A percentile compares a stretch with the other conserved stretches of the same genome.
These are phyloP conservation scores for Albugo candida DNA, from an alignment of 352 stramenopile species.

Conservation along the genomic window DNA sequence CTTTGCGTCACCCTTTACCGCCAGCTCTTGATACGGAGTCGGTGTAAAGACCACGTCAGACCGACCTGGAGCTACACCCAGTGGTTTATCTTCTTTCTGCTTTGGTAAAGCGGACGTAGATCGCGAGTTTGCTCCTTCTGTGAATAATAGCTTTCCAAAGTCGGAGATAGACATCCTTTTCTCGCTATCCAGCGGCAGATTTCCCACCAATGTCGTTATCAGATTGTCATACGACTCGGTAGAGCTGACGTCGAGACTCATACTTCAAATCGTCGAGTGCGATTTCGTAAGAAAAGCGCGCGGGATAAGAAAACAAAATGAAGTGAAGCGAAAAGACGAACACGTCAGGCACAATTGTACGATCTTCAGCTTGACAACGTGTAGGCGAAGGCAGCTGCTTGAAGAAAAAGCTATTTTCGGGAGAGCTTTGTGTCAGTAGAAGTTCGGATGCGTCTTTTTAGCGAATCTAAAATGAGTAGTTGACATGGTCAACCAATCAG, in stretches of 20 bases:
- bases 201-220: slow-evolving; percentile 69
- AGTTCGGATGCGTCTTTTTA: no score
- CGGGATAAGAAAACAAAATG: slow-evolving; percentile 5
- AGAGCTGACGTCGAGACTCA: slow-evolving; percentile 52
- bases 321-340: no score
- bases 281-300: not conserved
- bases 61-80: not conserved
- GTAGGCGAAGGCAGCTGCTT: no score
- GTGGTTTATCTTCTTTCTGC: not conserved
- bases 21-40: not conserved
- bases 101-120: not conserved
- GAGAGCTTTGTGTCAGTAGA: no score
- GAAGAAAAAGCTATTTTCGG: no score
- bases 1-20: not conserved
- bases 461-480: no score
- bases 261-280: slow-evolving; percentile 4
- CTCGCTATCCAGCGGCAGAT: slow-evolving; percentile 57
- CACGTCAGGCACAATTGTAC: no score
- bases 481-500: no score
- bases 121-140: slow-evolving; percentile 25
- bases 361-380: no score
- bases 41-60: not conserved
- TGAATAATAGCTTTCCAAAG: slow-evolving; percentile 74
- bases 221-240: slow-evolving; percentile 72
- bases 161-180: slow-evolving; percentile 66